A percentile compares a stretch with the other conserved stretches of the same genome.
These are phyloP conservation scores for Immersiella caudata DNA, from an alignment of 495 filamentous ascomycete species.

Conservation along the genomic window DNA sequence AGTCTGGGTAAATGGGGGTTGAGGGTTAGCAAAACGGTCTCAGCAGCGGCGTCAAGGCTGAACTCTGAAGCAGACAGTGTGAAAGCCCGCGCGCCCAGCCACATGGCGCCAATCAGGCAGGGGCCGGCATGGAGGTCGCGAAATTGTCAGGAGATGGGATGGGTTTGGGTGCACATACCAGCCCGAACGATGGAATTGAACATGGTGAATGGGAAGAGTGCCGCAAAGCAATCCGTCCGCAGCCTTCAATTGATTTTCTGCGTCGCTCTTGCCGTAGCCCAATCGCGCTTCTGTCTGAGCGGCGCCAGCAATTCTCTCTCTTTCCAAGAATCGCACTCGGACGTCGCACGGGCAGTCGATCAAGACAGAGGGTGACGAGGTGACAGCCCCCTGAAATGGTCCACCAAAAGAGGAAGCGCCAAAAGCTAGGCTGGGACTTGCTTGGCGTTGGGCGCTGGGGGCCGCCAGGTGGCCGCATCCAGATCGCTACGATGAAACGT, in stretches of 20 bases:
- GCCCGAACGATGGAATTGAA: constrained; percentile 82
- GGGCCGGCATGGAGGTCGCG: constrained; percentile 23
- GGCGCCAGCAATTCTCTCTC: constrained; percentile 9
- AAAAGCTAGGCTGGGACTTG: constrained; percentile 15
- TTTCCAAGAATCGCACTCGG: constrained; percentile 17
- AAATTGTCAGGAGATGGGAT: constrained; percentile 24
- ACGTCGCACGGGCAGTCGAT: constrained; percentile 21
- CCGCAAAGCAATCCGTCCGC: constrained; percentile 12
- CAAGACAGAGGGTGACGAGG: constrained; percentile 13
- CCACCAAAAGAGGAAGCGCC: constrained; percentile 9
- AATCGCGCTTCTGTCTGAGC: not conserved
- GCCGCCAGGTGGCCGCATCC: not conserved
- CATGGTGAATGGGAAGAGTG: constrained; percentile 49
- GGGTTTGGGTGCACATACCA: constrained; percentile 52
- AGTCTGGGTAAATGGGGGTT: constrained; percentile 63
- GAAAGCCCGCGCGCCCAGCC: constrained; percentile 27
- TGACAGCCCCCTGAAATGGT: constrained; percentile 14
- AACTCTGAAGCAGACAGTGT: constrained; percentile 20
- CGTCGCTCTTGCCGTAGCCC: constrained; percentile 12
- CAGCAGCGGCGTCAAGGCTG: constrained; percentile 16
- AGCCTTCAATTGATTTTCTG: constrained; percentile 1
- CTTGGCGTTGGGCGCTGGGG: constrained; percentile 19
- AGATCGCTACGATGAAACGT: not conserved
- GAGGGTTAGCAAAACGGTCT: constrained; percentile 26
- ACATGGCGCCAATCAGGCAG: constrained; percentile 25